Base-by-base conservation (phyloP, 2,329 filamentous ascomycete genomes). In the Cladorrhinum sp. region DNA sequence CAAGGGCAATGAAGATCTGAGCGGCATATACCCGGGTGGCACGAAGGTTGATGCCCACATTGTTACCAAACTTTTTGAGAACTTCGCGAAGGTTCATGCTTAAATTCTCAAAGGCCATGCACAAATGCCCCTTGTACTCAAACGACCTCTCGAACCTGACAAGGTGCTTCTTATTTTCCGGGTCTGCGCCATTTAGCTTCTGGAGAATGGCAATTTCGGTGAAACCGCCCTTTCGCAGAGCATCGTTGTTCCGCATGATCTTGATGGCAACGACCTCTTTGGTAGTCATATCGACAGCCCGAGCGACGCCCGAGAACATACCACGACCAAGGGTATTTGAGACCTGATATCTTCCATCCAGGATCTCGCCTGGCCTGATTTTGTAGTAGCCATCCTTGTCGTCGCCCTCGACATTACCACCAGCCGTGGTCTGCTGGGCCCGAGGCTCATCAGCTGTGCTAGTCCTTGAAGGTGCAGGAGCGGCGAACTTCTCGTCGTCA, bases 361-460 rank as follows among this genome's bases (percentile, higher is more conserved):
- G 82, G 56, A 98, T 79, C 78, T 99, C 95, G 70, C 94, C 93
- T 46, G 92, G 86, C 60, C 96, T 92, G 61, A 97, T 88, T 75
- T 95, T 96, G 80, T 98, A 99, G 73, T 98, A 98, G 5, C 94
- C 95, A 71, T 99, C 92, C 57, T 89, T 87, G 72, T 98, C 95
- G 71, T 96, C 93, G 62, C 96, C 94, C 70, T 98, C 94, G 74
- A 94, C 90, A 64, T 88, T 91, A 64, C 87, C 87, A 51, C 86
- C 77, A 67, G 79, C 80, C 18, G 75, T 78, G 51, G 81, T 78
- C 49, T 80, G 79, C 20, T 80, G 80, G 30, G 80, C 79, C 30
- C 75, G 75, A 57, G 77, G 74, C 23, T 80, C 77, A 7, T 75
- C 72, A 8, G 73, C 68, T 21, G 74, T 69, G 2, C 70, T 71